Conservation (phyloP, 163 green algal genomes). For the Prototheca wickerhamii region DNA sequence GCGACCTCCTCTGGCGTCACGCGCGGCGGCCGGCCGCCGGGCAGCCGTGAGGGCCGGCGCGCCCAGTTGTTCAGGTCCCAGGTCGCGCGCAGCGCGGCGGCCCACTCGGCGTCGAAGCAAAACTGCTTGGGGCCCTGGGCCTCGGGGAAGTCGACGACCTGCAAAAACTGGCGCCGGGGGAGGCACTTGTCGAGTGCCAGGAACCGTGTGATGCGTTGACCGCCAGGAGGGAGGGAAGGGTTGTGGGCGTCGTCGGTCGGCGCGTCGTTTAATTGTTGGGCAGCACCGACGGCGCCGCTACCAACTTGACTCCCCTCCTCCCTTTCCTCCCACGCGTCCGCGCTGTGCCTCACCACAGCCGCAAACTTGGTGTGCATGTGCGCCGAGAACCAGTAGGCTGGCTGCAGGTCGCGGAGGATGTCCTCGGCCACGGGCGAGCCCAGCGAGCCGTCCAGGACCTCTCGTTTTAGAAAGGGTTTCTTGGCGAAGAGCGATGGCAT, state of each 20-base stretch:
- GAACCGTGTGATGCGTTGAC: conserved; percentile 61
- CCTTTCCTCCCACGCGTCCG: background rate
- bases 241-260: no score
- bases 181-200: conserved; percentile 97
- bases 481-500: conserved; percentile 51
- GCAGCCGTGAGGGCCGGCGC: conserved; percentile 21
- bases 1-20: conserved; percentile 3
- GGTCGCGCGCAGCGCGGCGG: conserved; percentile 74
- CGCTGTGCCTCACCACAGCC: conserved; percentile 62
- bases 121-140: conserved; percentile 56
- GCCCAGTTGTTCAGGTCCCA: conserved; percentile 51
- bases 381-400: conserved; percentile 88
- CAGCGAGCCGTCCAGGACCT: conserved; percentile 62
- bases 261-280: no score
- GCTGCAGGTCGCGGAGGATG: conserved; percentile 70
- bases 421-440: conserved; percentile 63
- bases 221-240: background rate
- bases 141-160: conserved; percentile 79
- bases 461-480: conserved; percentile 71
- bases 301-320: background rate
- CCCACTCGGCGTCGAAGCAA: conserved; percentile 91
- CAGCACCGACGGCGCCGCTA: background rate
- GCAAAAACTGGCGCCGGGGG: conserved; percentile 81
- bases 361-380: conserved; percentile 96
- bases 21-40: background rate